Percentiles rank a stretch among this genome's conserved stretches.
These are phyloP conservation scores for Malbranchea cinnamomea DNA, from an alignment of 2,329 filamentous ascomycete genomes.

Conservation along the genomic window DNA sequence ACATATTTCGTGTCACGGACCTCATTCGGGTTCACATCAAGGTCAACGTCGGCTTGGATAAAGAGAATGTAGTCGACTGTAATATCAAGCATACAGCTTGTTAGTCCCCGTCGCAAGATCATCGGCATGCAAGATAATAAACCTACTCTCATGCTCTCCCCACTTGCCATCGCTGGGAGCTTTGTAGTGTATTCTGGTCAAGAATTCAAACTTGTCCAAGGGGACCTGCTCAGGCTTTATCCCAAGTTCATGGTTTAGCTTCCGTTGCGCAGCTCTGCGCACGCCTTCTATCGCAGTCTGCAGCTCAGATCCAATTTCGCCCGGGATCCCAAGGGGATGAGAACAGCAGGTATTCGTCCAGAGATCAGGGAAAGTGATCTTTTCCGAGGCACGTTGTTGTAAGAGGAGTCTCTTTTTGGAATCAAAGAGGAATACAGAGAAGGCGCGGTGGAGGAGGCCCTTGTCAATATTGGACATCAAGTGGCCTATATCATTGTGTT, in stretches of 20 bases:
- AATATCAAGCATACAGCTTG: background rate
- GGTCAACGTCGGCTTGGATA: constrained; percentile 83
- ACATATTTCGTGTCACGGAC: constrained; percentile 76
- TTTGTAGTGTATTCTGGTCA: constrained; percentile 96
- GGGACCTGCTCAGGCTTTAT: constrained; percentile 83
- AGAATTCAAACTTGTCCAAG: constrained; percentile 77
- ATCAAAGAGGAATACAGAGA: constrained; percentile 97
- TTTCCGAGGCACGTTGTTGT: constrained; percentile 88
- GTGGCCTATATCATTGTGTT: constrained; percentile 48
- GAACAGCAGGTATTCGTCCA: constrained; percentile 99
- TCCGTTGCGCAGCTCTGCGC: constrained; percentile 82
- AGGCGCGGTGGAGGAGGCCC: constrained; percentile 89
- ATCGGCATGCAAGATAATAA: background rate
- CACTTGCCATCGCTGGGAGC: constrained; percentile 93
- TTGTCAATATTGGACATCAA: constrained; percentile 98
- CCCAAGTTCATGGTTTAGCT: constrained; percentile 86
- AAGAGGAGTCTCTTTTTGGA: constrained; percentile 81
- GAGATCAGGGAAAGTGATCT: constrained; percentile 98
- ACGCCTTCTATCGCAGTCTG: constrained; percentile 69
- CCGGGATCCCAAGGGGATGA: constrained; percentile 79
- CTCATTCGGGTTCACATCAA: constrained; percentile 77
- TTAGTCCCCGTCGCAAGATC: constrained; percentile 1
- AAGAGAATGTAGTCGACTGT: constrained; percentile 97
- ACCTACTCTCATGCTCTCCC: constrained; percentile 95
- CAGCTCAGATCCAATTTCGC: constrained; percentile 75